Percentiles rank a stretch among this genome's conserved stretches.
phyloP scores from a whole-genome alignment of 768 basidiomycete species.

The Leucogyrophana mollusca region DNA sequence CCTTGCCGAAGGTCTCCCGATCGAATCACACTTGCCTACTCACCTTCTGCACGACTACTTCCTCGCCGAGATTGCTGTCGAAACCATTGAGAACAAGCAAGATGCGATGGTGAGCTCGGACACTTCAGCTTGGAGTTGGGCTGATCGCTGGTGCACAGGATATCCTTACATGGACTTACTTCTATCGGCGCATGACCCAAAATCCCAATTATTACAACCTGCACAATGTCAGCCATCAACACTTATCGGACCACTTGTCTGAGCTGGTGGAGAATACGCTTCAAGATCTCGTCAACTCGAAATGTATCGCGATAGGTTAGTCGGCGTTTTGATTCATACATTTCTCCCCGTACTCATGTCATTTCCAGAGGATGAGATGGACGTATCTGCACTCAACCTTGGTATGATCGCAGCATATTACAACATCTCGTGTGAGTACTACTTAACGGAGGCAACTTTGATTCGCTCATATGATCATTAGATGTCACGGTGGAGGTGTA shows the following conservation, averaged over 20 bases:
- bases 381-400: constrained; percentile 85
- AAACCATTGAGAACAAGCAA: constrained; percentile 99
- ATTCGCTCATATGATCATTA: constrained; percentile 23
- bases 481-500: constrained; percentile 98
- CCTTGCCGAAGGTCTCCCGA: constrained; percentile 93
- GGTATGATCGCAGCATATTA: constrained; percentile 99
- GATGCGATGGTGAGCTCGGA: constrained; percentile 75
- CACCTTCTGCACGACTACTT: constrained; percentile 95
- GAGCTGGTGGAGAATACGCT: constrained; percentile 94
- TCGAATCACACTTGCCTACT: constrained; percentile 91
- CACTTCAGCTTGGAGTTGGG: too few relatives aligned
- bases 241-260: constrained; percentile 93
- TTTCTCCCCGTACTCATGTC: background rate
- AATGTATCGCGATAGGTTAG: constrained; percentile 88
- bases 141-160: constrained; percentile 70
- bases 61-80: constrained; percentile 96
- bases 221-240: constrained; percentile 93
- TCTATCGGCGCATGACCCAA: constrained; percentile 96
- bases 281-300: constrained; percentile 88
- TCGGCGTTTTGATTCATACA: background rate
- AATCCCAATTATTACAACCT: constrained; percentile 96
- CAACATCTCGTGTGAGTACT: constrained; percentile 79
- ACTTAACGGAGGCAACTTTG: background rate
- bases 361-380: constrained; percentile 81
- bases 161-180: constrained; percentile 98